A percentile compares a stretch with the other conserved stretches of the same genome.
These are phyloP conservation scores for Skeletonema grethae DNA, from an alignment of 108 stramenopile species.

Conservation along the genomic window DNA sequence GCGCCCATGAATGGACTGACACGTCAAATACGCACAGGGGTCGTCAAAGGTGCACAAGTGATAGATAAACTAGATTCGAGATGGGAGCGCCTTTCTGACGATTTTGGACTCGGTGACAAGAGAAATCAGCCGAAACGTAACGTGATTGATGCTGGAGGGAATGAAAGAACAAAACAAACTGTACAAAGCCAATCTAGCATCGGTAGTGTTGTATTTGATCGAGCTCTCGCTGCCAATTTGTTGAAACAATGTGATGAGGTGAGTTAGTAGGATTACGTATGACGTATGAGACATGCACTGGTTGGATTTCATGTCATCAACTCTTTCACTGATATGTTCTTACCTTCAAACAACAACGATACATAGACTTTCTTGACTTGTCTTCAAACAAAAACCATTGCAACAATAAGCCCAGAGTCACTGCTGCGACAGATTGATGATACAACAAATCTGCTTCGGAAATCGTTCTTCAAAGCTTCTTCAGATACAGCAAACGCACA, in stretches of 20 bases:
- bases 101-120: conserved; percentile 61
- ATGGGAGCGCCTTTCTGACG: conserved; percentile 83
- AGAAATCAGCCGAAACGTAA: conserved; percentile 34
- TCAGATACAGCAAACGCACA: conserved; percentile 14
- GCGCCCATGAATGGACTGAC: conserved; percentile 24
- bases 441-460: conserved; percentile 45
- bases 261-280: background rate
- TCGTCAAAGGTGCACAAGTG: conserved; percentile 80
- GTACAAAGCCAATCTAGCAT: background rate
- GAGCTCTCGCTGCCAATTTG: conserved; percentile 5
- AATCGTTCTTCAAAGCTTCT: conserved; percentile 49
- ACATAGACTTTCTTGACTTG: conserved; percentile 45
- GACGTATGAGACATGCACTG: background rate
- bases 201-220: conserved; percentile 4
- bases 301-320: background rate
- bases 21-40: conserved; percentile 43
- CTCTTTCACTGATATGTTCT: background rate
- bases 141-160: conserved; percentile 17
- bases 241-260: conserved; percentile 42
- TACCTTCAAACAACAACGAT: background rate
- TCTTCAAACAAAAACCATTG: conserved; percentile 18
- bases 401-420: conserved; percentile 15
- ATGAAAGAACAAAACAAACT: conserved; percentile 3
- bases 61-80: conserved; percentile 75
- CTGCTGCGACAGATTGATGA: conserved; percentile 45